Base-by-base conservation (phyloP, 257 asterid species). In the Euphrasia confusa region DNA sequence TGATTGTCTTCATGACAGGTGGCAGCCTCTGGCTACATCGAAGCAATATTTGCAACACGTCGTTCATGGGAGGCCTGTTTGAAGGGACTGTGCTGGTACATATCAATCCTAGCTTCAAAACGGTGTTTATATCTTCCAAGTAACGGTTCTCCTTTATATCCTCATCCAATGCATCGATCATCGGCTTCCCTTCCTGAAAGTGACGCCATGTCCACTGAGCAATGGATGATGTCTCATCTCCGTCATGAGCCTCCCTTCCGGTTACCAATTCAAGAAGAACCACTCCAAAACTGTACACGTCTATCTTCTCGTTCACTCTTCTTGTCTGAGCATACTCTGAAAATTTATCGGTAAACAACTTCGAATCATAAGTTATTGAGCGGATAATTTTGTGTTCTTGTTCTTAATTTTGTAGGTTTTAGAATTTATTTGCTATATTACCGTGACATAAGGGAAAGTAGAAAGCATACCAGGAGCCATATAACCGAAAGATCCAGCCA, bases 231-330 rank as follows among this genome's bases (percentile, higher is more conserved):
- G 62, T 70, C 74, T 84, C 97, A 18, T 83, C 95, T 17, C 99
- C 99, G 8, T 72, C 35, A n/a, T 81, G 84, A 10, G 94, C 94
- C 75, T 86, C 94, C 68, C 72, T 79, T 68, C 99, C 94, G 0
- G 96, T 89, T 37, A 83, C 79, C 61, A 92, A 63, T 62, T 92
- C 99, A 49, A 92, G 78, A 52, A 92, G 96, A 60, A 92, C 58
- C 64, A 84, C 99, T 10, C 99, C 99, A 32, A 86, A 92, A 59
- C 97, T 81, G 64, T 78, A 92, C 63, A 92, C 97, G 27, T 92
- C 99, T 24, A 89, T 75, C 88, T 89, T 92, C 87, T 89, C 97
- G 5, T 71, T 79, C 71, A 80, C 97, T 79, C 87, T 78, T 32
- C 81, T 77, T 11, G 92, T 87, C 12, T 77, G 85, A 7, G 89